Percentiles rank a stretch among this genome's conserved stretches.
Evolutionary conservation across 495 filamentous ascomycete species (phyloP).

Genomic region (Xylaria curta): DNA sequence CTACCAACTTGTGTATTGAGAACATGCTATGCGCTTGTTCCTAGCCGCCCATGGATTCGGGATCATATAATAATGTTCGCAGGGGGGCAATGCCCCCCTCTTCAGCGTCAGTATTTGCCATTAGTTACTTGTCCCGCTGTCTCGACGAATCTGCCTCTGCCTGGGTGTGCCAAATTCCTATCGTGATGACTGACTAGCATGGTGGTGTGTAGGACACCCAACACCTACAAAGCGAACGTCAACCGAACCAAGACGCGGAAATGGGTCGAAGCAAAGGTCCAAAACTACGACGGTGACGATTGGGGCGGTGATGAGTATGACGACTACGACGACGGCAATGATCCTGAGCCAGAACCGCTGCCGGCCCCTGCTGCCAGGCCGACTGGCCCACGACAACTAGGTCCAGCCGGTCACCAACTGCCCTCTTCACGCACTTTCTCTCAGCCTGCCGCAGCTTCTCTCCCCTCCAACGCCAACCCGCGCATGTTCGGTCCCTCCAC

Average conservation of each 20-base stretch:
- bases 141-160: background rate
- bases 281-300: slow-evolving; percentile 90
- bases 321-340: slow-evolving; percentile 72
- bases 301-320: slow-evolving; percentile 83
- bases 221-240: slow-evolving; percentile 71
- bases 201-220: slow-evolving; percentile 39
- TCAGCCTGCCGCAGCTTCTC: slow-evolving; percentile 27
- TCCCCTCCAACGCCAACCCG: slow-evolving; percentile 18
- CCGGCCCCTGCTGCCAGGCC: slow-evolving; percentile 29
- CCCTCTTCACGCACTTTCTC: slow-evolving; percentile 33
- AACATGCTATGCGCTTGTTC: slow-evolving; percentile 13
- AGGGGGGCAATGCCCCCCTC: slow-evolving; percentile 37
- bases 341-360: slow-evolving; percentile 48
- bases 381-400: slow-evolving; percentile 22
- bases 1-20: background rate
- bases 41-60: slow-evolving; percentile 38
- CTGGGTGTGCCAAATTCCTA: background rate
- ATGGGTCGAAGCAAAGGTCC: slow-evolving; percentile 90
- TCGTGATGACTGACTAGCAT: slow-evolving; percentile 29
- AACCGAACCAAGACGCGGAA: slow-evolving; percentile 90
- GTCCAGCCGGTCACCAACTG: slow-evolving; percentile 25
- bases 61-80: slow-evolving; percentile 39
- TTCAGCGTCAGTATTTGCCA: slow-evolving; percentile 31
- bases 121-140: background rate
- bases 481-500: slow-evolving; percentile 17